Percentiles rank a stretch among this genome's conserved stretches.
Conservation (phyloP, 495 filamentous ascomycete genomes). For the Daldinia loculata region DNA sequence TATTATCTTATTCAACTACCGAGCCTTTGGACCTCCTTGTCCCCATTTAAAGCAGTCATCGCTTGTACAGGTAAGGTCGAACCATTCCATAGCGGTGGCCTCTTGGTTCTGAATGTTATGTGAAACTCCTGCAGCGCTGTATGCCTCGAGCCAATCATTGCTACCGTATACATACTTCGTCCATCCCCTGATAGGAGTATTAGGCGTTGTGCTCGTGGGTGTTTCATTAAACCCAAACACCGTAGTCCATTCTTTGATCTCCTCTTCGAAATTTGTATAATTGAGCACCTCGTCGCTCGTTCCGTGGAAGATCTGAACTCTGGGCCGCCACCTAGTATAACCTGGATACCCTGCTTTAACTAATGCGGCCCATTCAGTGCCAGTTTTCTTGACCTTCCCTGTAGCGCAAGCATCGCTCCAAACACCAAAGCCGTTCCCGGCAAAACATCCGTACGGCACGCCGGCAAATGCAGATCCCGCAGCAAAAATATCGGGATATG, state of each 20-base stretch:
- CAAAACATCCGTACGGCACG: conserved; percentile 69
- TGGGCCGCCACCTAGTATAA: conserved; percentile 61
- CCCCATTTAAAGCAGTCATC: conserved; percentile 54
- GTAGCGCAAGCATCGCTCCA: conserved; percentile 58
- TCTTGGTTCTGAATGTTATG: conserved; percentile 62
- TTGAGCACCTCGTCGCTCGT: conserved; percentile 58
- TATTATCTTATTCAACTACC: background rate
- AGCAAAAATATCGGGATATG: conserved; percentile 55
- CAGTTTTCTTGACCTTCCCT: conserved; percentile 51
- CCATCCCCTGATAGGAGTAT: conserved; percentile 54
- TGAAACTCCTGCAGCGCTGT: conserved; percentile 58
- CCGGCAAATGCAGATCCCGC: conserved; percentile 64
- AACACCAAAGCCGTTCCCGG: conserved; percentile 52
- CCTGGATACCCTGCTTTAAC: conserved; percentile 58
- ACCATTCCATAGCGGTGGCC: conserved; percentile 59
- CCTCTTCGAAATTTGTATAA: conserved; percentile 60
- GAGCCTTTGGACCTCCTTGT: conserved; percentile 21
- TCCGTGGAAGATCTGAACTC: conserved; percentile 66
- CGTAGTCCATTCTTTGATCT: conserved; percentile 60
- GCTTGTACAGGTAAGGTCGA: conserved; percentile 51
- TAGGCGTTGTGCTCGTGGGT: conserved; percentile 42
- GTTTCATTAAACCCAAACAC: conserved; percentile 44
- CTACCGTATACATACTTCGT: conserved; percentile 59
- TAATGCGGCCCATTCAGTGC: conserved; percentile 54
- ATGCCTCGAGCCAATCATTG: conserved; percentile 56